Evolutionary conservation across 2,329 filamentous ascomycete species (phyloP).

Genomic region (Alternaria rosae): DNA sequence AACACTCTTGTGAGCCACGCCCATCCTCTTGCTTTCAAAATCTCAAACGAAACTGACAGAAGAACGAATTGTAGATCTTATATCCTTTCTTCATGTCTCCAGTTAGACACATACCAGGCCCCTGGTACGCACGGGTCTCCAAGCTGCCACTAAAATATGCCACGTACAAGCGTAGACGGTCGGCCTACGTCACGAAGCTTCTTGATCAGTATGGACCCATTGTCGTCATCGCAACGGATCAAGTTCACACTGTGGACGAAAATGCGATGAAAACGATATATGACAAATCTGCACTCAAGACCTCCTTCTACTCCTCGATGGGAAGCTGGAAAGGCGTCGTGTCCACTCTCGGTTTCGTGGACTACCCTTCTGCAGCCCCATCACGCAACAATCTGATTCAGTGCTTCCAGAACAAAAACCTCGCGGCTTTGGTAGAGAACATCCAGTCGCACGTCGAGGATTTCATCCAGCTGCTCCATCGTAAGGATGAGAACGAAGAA

Average conservation of each 20-base stretch:
- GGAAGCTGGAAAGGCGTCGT: constrained; percentile 11
- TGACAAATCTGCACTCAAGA: constrained; percentile 8
- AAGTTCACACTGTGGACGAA: constrained; percentile 9
- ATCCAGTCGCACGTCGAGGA: constrained; percentile 14
- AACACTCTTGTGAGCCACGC: neutral
- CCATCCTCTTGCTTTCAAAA: neutral
- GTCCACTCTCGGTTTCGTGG: constrained; percentile 10
- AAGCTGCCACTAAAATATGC: constrained; percentile 9
- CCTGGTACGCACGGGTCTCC: constrained; percentile 8
- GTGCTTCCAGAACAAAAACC: constrained; percentile 16
- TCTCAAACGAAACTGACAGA: neutral
- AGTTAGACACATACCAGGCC: constrained; percentile 10
- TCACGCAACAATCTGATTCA: constrained; percentile 14
- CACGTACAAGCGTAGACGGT: constrained; percentile 2
- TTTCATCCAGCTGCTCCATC: constrained; percentile 5
- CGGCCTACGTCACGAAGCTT: constrained; percentile 6
- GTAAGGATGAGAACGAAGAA: neutral
- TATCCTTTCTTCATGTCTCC: constrained; percentile 11
- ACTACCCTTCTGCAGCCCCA: constrained; percentile 9
- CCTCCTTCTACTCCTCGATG: constrained; percentile 9
- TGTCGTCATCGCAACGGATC: constrained; percentile 6
- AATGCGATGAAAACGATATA: constrained; percentile 13
- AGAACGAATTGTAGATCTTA: neutral
- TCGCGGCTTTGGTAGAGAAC: constrained; percentile 10
- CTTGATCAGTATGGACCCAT: constrained; percentile 8